Base-by-base conservation (phyloP, 1,284 basidiomycete genomes). In the Ustilago bromivora region DNA sequence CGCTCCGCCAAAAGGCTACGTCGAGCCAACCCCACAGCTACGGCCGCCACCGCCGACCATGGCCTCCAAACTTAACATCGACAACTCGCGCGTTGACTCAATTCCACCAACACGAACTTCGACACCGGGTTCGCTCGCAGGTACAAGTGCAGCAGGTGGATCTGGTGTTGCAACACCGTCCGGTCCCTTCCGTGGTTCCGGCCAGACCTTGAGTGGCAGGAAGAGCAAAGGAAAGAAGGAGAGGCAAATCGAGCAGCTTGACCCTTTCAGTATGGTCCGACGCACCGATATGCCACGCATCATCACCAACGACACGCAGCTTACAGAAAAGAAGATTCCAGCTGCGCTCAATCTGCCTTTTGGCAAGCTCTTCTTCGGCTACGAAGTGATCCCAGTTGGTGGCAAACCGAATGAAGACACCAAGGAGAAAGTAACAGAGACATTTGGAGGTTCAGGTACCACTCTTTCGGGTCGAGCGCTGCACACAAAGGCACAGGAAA, bases 21-120 rank as follows among this genome's bases (percentile, higher is more conserved):
- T 96, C 28, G 97, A 99, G 86, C 97, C 96, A 0, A 92, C 94
- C 76, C 90, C 92, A 47, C 92, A 92, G 7, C 82, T 84, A 9
- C 93, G 93, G 61, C 90, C 91, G 2, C 92, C 95, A 2, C 91
- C 92, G 10, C 87, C 93, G 10, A 98, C 96, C 2, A 98, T 99
- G 96, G 96, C 96, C 0, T 93, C 93, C 60, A 98, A 98, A 87
- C 90, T 98, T 64, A 95, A 95, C 86, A 98, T 99, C 72, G 95
- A 99, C 57, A 79, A 74, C 40, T 57, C 57, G 23, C 75, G 78
- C 46, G 65, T 76, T 28, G 84, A 85, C 7, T 74, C 76, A 15
- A 81, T 86, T 11, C 78, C 79, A 9, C 72, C 82, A 84, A 88
- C 86, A 28, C 76, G 85, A 13, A 80, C 82, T 8, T 85, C 86